A percentile compares a stretch with the other conserved stretches of the same genome.
phyloP scores from a whole-genome alignment of 2,329 filamentous ascomycete species.

The Pseudocercospora macadamiae region DNA sequence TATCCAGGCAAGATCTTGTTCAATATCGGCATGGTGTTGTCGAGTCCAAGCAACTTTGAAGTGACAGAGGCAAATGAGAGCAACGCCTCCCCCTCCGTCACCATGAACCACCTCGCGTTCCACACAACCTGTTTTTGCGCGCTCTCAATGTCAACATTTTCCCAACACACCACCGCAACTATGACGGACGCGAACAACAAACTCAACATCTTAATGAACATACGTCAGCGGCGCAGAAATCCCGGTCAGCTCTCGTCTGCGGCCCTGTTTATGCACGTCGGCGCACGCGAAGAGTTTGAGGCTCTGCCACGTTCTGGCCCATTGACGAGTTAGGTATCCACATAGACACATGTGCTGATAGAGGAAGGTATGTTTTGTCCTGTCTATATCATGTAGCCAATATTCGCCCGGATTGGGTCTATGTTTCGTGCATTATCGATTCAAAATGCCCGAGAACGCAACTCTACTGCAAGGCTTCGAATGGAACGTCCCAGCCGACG shows the following conservation, averaged over 20 bases:
- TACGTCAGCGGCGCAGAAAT: not conserved
- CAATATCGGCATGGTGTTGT: too few species aligned
- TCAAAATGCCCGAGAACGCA: constrained; percentile 32
- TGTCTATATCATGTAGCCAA: not conserved
- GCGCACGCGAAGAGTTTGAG: not conserved
- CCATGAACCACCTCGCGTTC: not conserved
- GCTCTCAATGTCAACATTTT: not conserved
- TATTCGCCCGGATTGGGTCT: not conserved
- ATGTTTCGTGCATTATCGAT: not conserved
- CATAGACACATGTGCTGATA: not conserved
- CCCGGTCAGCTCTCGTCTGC: not conserved
- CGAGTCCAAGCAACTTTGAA: too few species aligned
- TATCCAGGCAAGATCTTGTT: too few species aligned
- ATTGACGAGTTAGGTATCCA: not conserved
- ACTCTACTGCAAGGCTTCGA: constrained; percentile 71
- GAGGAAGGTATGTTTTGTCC: not conserved
- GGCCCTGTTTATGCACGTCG: not conserved
- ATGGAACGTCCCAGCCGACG: constrained; percentile 68
- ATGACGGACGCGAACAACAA: not conserved
- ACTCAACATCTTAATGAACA: not conserved
- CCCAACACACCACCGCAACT: not conserved
- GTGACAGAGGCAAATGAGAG: too few species aligned
- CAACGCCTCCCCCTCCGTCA: not conserved
- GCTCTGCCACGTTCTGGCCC: constrained; percentile 1
- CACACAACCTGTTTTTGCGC: not conserved